Evolutionary conservation across 768 basidiomycete species (phyloP).

Genomic region (Hypsizygus marmoreus): DNA sequence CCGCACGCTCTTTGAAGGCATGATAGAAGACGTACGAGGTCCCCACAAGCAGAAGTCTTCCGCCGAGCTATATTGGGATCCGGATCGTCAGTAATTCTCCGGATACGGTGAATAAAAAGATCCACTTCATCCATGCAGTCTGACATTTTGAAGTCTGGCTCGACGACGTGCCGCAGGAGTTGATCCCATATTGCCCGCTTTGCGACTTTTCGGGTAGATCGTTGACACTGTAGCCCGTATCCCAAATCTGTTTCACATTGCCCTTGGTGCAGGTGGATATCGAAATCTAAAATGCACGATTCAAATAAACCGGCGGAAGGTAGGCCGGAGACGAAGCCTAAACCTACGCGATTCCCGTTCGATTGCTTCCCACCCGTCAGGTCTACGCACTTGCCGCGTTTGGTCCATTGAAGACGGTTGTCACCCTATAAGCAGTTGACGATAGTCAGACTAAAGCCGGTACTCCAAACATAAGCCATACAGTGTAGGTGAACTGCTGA

Average conservation of each 20-base stretch:
- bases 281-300: conserved; percentile 37
- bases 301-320: background rate
- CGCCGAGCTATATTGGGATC: conserved; percentile 40
- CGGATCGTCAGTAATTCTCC: background rate
- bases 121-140: conserved; percentile 65
- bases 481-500: conserved; percentile 51
- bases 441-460: too few relatives aligned
- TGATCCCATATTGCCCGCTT: conserved; percentile 63
- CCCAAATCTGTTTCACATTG: conserved; percentile 56
- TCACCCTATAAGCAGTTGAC: conserved; percentile 21
- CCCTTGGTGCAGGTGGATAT: conserved; percentile 43
- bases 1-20: background rate
- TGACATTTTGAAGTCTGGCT: conserved; percentile 68
- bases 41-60: conserved; percentile 77
- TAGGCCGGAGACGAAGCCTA: background rate
- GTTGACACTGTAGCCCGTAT: conserved; percentile 46
- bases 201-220: conserved; percentile 51
- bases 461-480: conserved; percentile 10
- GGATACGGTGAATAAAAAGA: conserved; percentile 17
- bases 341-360: conserved; percentile 44
- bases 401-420: conserved; percentile 47
- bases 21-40: conserved; percentile 39
- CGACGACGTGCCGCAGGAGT: conserved; percentile 64
- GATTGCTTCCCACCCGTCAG: conserved; percentile 40
- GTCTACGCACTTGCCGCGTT: conserved; percentile 53